Conservation (phyloP, 179 eudicot species). For the Beta lomatogona region DNA sequence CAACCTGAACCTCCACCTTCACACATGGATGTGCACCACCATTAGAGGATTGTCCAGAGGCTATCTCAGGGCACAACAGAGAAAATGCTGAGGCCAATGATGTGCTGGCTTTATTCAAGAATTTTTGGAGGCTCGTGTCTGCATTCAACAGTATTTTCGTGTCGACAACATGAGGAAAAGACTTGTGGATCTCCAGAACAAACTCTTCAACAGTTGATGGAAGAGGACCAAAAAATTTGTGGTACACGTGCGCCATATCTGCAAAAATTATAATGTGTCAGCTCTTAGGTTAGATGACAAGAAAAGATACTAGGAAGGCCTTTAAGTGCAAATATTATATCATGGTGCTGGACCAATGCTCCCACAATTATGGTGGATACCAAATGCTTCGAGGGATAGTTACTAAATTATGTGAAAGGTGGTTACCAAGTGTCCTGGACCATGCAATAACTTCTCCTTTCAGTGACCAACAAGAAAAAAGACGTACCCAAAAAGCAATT, state of each 20-base stretch:
- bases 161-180: conserved; percentile 76
- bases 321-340: background rate
- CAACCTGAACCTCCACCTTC: conserved; percentile 93
- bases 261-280: conserved; percentile 31
- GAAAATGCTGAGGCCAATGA: conserved; percentile 84
- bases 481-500: conserved; percentile 92
- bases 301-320: conserved; percentile 6
- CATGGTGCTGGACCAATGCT: background rate
- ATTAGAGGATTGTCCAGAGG: conserved; percentile 40
- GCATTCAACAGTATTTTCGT: conserved; percentile 81
- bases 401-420: background rate
- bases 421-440: background rate
- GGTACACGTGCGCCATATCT: conserved; percentile 88
- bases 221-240: conserved; percentile 88
- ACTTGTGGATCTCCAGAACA: conserved; percentile 53
- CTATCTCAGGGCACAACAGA: conserved; percentile 69
- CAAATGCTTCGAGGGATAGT: background rate
- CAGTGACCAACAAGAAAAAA: conserved; percentile 15
- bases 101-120: conserved; percentile 71
- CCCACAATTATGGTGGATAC: background rate
- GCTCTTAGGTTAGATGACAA: conserved; percentile 5
- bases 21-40: conserved; percentile 41
- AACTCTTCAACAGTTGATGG: conserved; percentile 74
- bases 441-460: background rate
- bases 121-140: conserved; percentile 41